Conservation (phyloP, 768 basidiomycete species). For the Suillus lakei region DNA sequence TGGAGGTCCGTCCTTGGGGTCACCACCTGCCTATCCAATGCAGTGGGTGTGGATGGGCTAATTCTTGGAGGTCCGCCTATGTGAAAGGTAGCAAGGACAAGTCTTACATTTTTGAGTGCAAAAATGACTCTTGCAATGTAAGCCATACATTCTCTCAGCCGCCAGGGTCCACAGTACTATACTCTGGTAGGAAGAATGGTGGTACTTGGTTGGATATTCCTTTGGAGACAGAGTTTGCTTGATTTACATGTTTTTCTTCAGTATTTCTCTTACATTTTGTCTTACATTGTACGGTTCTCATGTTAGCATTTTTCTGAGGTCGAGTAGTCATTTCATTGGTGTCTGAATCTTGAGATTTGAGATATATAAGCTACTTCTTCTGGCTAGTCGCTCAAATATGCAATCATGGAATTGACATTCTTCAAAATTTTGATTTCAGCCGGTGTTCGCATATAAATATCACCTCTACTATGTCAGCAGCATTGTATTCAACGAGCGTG, state of each 20-base stretch:
- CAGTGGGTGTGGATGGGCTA: not conserved
- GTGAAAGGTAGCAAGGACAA: not conserved
- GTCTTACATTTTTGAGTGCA: constrained; percentile 1
- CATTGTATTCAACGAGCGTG: no score
- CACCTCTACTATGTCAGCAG: no score
- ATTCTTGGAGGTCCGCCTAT: not conserved
- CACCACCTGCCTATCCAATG: constrained; percentile 4
- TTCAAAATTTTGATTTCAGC: no score
- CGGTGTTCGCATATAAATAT: no score
- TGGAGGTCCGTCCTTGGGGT: constrained; percentile 1
- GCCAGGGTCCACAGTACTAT: not conserved
- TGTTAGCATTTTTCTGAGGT: not conserved
- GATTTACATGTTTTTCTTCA: not conserved
- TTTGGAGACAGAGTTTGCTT: not conserved
- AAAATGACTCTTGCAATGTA: not conserved
- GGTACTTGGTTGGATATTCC: constrained; percentile 2
- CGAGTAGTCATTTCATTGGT: not conserved
- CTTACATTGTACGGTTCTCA: not conserved
- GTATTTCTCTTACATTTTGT: not conserved
- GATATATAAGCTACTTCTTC: not conserved
- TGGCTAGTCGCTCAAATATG: no score
- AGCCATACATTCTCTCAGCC: not conserved
- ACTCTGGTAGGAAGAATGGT: not conserved
- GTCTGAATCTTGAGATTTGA: not conserved
- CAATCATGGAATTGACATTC: no score